phyloP scores from a whole-genome alignment of 2,329 filamentous ascomycete genomes.

The Aspergillus luchuensis region DNA sequence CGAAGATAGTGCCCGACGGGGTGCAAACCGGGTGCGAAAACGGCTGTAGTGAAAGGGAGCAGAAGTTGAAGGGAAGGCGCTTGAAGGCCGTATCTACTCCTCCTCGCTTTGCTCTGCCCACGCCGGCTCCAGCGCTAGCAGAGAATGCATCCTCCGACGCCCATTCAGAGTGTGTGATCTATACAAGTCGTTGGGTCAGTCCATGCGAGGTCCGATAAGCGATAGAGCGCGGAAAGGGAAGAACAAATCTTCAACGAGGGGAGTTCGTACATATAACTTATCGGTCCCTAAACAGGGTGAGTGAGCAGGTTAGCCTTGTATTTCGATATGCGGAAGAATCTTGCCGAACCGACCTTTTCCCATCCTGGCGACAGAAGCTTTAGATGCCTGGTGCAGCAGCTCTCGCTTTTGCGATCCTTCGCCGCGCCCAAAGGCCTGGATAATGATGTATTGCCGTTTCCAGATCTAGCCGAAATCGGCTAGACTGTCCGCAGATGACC shows the following conservation, averaged over 20 bases:
- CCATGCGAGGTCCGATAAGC: conserved; percentile 18
- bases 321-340: not conserved
- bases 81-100: conserved; percentile 70
- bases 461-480: conserved; percentile 1
- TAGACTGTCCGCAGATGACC: not conserved
- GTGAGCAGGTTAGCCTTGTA: not conserved
- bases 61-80: conserved; percentile 95
- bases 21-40: conserved; percentile 96
- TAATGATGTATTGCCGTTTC: conserved; percentile 22
- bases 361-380: conserved; percentile 21
- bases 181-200: conserved; percentile 19
- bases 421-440: conserved; percentile 2
- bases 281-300: conserved; percentile 46
- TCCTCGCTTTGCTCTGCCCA: conserved; percentile 55
- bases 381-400: not conserved
- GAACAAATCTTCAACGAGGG: not conserved
- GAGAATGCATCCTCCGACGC: conserved; percentile 85
- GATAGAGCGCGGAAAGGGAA: not conserved
- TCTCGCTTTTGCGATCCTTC: not conserved
- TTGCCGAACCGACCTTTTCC: conserved; percentile 30
- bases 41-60: conserved; percentile 91
- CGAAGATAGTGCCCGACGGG: conserved; percentile 82
- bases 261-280: conserved; percentile 50
- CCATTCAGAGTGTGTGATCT: conserved; percentile 98
- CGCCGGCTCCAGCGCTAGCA: conserved; percentile 72